Evolutionary conservation across 257 asterid genomes (phyloP), one percentile per base, ranked within the genome.

Genomic region (Knoxia roxburghii): DNA sequence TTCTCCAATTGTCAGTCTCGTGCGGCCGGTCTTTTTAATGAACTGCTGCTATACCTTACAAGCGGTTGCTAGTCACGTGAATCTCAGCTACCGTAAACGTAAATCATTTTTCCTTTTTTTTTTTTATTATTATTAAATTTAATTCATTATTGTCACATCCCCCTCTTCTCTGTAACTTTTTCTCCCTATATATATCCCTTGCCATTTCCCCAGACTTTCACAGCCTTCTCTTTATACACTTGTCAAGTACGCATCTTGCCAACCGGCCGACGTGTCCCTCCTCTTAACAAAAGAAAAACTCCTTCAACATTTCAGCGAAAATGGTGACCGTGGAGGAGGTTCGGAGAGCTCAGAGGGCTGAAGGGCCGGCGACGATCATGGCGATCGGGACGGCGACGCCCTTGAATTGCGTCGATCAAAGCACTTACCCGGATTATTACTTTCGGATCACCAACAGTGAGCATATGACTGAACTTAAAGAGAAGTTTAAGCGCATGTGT

Each of bases 401-500:
- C 0, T n/a, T 81, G 0, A 89, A 89, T 29, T 87, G 95, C 48
- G 82, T 85, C 2, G 88, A 89, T 8, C 96, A 89, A 68, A 79
- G 84, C 81, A 50, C 85, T 0, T 87, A 85, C 62, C 81, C 95
- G 0, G 95, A 89, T 48, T 87, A 73, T 69, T 89, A 87, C 58
- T 89, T 89, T 29, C 89, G 89, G n/a, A 77, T 89, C 77, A 87
- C 95, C 0, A 72, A 89, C 0, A 89, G 95, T 49, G 88, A 89
- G 29, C 94, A 89, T 12, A 81, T 35, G 81, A 62, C 77, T 1
- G 91, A 85, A 3, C 91, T 87, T 27, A 89, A 89, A 49, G 81
- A 76, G 26, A 89, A 87, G 53, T 89, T 89, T 46, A 73, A 71
- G 79, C 96, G 96, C 83, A 87, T 87, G 84, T 89, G 96, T 89